Evolutionary conservation across 257 asterid genomes (phyloP), one percentile per base, ranked within the genome.

Genomic region (Solanum virginianum): DNA sequence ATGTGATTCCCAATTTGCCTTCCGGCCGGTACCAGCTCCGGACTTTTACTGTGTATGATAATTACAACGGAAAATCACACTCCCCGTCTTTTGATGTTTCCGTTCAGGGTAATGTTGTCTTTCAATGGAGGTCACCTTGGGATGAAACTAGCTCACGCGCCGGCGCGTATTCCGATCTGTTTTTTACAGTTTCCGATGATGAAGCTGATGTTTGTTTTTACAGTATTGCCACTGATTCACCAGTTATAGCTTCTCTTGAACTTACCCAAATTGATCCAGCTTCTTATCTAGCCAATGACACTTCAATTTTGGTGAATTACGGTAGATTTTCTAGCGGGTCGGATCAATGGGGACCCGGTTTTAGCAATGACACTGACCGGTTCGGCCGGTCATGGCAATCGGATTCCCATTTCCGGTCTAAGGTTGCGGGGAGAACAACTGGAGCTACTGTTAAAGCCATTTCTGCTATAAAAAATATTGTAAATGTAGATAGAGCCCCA

Each of bases 211-310:
- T 97, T 1, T 97, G 99, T 88, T 95, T 97, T 81, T 97, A 95
- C 91, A 95, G 99, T 88, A 92, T 97, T 80, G 99, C 99, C 66
- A 97, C 99, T 11, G 99, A 97, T 87, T 90, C 99, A 7, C 98
- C 99, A 17, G 91, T 95, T 7, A 90, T 95, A 10, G 96, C 93
- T 8, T 94, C 99, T 1, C 14, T 97, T 17, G 94, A 95, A 82
- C 80, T 97, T 41, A 85, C 85, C 4, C 91, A 91, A 77, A 90
- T 93, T 54, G 95, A 93, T 77, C 79, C 90, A 12, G 79, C 83
- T 7, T 92, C 98, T 43, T 97, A 97, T 85, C 66, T 88, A 15
- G 88, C 89, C 74, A 75, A 87, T 20, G 87, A 85, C 55, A 69
- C 82, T 3, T 65, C 24, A 45, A 86, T 86, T 59, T 81, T 97